Evolutionary conservation across 2,329 filamentous ascomycete species (phyloP).

Genomic region (Immersiporthe knoxdaviesiana): DNA sequence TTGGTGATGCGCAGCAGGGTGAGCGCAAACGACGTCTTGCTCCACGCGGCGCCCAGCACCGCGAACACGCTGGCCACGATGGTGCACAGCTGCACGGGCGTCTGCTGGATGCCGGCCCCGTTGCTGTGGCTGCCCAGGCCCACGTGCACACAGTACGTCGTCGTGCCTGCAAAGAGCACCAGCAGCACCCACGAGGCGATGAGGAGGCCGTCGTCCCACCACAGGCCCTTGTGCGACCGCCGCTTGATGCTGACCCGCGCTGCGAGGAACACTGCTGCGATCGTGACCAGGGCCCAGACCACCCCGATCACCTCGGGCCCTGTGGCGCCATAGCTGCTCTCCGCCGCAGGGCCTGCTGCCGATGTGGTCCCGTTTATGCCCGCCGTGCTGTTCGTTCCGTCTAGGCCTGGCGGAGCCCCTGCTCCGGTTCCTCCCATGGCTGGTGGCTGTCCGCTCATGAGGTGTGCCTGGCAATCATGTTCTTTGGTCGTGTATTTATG

Average conservation of each 20-base stretch:
- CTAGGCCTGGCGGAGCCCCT: background rate
- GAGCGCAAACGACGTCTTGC: slow-evolving; percentile 41
- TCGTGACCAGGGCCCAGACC: slow-evolving; percentile 5
- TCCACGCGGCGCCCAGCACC: slow-evolving; percentile 37
- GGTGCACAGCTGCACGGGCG: slow-evolving; percentile 19
- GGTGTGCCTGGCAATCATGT: background rate
- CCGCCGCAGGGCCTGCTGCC: background rate
- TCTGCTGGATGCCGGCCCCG: background rate
- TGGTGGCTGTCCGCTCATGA: slow-evolving; percentile 2
- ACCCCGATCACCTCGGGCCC: slow-evolving; percentile 8
- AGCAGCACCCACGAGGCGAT: slow-evolving; percentile 26
- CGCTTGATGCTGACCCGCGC: slow-evolving; percentile 23
- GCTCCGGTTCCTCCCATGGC: background rate
- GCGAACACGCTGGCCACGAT: slow-evolving; percentile 33
- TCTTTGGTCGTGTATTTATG: background rate
- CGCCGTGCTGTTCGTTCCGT: background rate
- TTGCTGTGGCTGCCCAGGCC: slow-evolving; percentile 23
- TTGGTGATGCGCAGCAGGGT: slow-evolving; percentile 38
- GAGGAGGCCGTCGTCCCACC: slow-evolving; percentile 27
- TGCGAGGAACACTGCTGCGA: slow-evolving; percentile 18
- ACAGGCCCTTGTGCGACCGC: slow-evolving; percentile 14
- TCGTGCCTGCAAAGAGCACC: slow-evolving; percentile 12
- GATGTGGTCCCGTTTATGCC: background rate
- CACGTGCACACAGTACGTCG: slow-evolving; percentile 18
- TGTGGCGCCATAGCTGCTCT: background rate